Evolutionary conservation across 2,329 filamentous ascomycete species (phyloP), one percentile per base, ranked within the genome.

Genomic region (Epichloe sibirici): DNA sequence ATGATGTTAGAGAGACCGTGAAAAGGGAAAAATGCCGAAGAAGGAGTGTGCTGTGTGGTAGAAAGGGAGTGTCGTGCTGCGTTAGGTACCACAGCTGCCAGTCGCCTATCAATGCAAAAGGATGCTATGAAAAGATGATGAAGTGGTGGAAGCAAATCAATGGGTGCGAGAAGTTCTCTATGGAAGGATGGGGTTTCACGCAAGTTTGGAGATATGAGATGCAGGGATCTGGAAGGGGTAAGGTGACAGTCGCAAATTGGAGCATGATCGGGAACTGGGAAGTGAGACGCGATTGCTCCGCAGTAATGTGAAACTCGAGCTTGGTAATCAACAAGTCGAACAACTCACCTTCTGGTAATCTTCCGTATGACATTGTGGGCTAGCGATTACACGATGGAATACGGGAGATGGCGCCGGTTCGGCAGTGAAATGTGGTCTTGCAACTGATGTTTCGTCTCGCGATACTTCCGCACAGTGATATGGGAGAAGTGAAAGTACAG

Each of bases 301-400:
- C 17, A 35, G 34, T n/a, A 46, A 44, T 37, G 12, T 40, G n/a
- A 40, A 46, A 23, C 43, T 39, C 34, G 12, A 23, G 23, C 11
- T 13, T 25, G 48, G 9, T 12, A 21, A 43, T 12, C 39, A 42
- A 9, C 28, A 31, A 35, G 17, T 21, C 15, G 46, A 8, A 43
- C 12, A 12, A 48, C 51, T 48, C 38, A 48, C 51, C 15, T 43
- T 6, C 38, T 28, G 51, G 45, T 38, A 52, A 11, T 37, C 45
- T 46, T 35, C 45, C 44, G 38, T 48, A 52, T 37, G 51, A 44
- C 51, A 52, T 52, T n/a, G 23, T 52, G 38, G 35, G 15, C 50
- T 42, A 46, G n/a, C 35, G 11, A 35, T 28, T 48, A 13, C 35
- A 17, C 21, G 35, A 31, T 31, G 28, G 28, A 31, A 9, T 9